phyloP scores from a whole-genome alignment of 306 rosid genomes.

The Prunus mume region DNA sequence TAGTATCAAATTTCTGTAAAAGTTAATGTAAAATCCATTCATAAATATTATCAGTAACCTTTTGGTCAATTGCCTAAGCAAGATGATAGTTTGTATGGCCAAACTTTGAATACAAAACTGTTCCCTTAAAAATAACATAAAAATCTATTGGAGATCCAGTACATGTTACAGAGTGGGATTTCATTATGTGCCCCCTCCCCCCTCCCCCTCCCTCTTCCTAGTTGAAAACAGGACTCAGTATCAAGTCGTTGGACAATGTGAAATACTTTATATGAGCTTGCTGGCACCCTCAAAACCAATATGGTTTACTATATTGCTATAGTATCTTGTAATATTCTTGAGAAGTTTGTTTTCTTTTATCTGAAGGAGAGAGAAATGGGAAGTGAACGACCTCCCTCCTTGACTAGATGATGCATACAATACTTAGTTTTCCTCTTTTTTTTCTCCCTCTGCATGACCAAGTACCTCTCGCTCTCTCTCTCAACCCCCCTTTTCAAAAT shows the following conservation, averaged over 20 bases:
- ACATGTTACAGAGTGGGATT: not conserved
- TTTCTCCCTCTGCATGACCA: not conserved
- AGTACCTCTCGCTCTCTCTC: fast-evolving
- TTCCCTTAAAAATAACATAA: not conserved
- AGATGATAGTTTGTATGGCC: not conserved
- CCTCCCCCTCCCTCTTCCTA: not conserved
- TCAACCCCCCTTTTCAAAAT: not conserved
- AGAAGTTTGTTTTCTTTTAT: not conserved
- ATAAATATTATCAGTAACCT: not conserved
- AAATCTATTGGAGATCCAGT: not conserved
- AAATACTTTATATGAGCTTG: not conserved
- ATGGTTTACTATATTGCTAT: not conserved
- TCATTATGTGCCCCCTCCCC: too few species aligned
- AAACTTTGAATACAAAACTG: not conserved
- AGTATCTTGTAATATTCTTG: not conserved
- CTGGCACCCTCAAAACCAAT: not conserved
- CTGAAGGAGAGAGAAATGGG: not conserved
- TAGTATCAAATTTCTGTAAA: not conserved
- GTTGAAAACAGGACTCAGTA: not conserved
- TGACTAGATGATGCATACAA: not conserved
- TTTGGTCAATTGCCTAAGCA: conserved; percentile 1
- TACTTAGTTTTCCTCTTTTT: not conserved
- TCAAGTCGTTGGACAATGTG: not conserved
- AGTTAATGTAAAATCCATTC: not conserved
- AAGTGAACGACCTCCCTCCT: not conserved